phyloP scores from a whole-genome alignment of 1,284 basidiomycete genomes.

The Cryptococcus sp. region DNA sequence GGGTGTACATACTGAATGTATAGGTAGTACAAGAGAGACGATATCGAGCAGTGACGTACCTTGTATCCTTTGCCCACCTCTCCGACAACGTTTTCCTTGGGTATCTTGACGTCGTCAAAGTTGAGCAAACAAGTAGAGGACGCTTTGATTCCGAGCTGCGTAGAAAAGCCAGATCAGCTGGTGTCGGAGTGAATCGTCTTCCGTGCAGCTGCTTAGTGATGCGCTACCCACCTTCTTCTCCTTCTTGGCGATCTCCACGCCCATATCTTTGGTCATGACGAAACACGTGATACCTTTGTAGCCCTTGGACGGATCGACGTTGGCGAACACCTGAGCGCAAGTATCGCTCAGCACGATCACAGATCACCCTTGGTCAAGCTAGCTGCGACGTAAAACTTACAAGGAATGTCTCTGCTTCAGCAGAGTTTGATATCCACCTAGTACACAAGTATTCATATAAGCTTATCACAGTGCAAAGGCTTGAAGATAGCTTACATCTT shows the following conservation, averaged over 20 bases:
- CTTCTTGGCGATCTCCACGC: constrained; percentile 96
- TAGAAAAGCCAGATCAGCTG: constrained; percentile 9
- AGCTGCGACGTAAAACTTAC: constrained; percentile 29
- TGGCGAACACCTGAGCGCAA: constrained; percentile 73
- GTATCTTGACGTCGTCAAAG: constrained; percentile 93
- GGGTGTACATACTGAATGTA: neutral
- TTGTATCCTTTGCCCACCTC: constrained; percentile 88
- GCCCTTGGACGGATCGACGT: constrained; percentile 89
- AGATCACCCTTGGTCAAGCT: neutral
- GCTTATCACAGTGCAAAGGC: neutral
- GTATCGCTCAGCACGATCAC: constrained; percentile 38
- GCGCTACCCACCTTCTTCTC: constrained; percentile 73
- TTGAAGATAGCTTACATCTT: constrained; percentile 69
- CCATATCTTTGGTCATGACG: constrained; percentile 93
- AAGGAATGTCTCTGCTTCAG: constrained; percentile 84
- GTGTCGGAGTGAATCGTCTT: neutral
- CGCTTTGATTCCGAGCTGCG: constrained; percentile 83
- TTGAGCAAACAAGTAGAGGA: constrained; percentile 96
- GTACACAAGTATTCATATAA: neutral
- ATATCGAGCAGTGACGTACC: constrained; percentile 48
- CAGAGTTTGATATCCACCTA: constrained; percentile 96
- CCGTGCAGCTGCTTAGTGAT: constrained; percentile 21
- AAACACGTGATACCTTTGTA: constrained; percentile 99
- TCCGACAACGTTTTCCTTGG: constrained; percentile 90
- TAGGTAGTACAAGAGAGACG: too few species aligned